Evolutionary conservation across 2,329 filamentous ascomycete species (phyloP), one percentile per base, ranked within the genome.

Genomic region (Calonectria pseudoturangicola): DNA sequence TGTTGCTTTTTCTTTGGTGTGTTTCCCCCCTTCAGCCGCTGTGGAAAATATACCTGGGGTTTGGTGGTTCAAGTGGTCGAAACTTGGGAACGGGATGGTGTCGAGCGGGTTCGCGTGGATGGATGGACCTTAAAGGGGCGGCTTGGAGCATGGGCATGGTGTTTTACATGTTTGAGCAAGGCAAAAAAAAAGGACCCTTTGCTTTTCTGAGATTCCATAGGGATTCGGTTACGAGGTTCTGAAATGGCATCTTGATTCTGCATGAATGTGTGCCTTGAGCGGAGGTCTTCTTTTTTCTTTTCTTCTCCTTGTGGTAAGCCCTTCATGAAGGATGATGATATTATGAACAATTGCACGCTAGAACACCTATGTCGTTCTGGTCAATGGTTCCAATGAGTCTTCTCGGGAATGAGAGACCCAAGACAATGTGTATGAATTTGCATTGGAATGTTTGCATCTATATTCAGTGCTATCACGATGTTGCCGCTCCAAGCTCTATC

Each of bases 181-280:
- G 78, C 76, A 66, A 72, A 71, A 74, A 73, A 74, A 74, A 74
- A 56, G 75, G 66, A 76, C 77, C 77, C 68, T 76, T 79, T 81
- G 74, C 75, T 79, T 78, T 81, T 78, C 75, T 76, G 77, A 79
- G 79, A 79, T 82, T 80, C 80, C 77, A 78, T 79, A 77, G 75
- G 80, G 79, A 80, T 80, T 80, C 78, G 76, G 78, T 75, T 74
- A 77, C 74, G 74, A 81, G 76, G 79, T 81, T 81, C 80, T 80
- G 79, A 79, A 82, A 82, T 82, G 80, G 79, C 79, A 82, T 82
- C 79, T 80, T 81, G 81, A 81, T 82, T 81, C 78, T 82, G 76
- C 79, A 81, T 77, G 73, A 77, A 75, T 47, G 69, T 73, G 73
- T 66, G 58, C 58, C 41, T 54, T 27, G 15, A 18, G 50, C n/a